phyloP scores from a whole-genome alignment of 192 early-diverging fungal genomes.

The Gorgonomyces haynaldii region DNA sequence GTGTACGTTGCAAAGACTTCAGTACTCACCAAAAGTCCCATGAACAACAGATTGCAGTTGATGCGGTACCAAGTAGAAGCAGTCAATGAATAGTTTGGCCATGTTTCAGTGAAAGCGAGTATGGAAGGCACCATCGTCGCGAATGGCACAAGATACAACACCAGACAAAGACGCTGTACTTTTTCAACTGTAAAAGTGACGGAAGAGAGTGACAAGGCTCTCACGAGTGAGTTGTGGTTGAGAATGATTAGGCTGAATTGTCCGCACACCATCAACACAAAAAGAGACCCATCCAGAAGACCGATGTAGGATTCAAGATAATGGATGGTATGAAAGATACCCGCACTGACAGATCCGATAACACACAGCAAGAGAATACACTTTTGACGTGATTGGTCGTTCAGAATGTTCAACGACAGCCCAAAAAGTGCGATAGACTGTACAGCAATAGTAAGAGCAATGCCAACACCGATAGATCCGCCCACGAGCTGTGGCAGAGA shows the following conservation, averaged over 20 bases:
- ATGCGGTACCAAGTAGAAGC: not conserved
- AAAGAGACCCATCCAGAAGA: no score
- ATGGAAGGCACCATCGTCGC: not conserved
- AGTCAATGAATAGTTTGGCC: not conserved
- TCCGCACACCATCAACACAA: not conserved
- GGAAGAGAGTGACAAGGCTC: not conserved
- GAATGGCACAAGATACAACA: constrained; percentile 5
- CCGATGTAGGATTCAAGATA: not conserved
- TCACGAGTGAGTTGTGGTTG: constrained; percentile 7
- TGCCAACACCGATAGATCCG: not conserved
- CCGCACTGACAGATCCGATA: not conserved
- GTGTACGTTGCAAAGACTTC: constrained; percentile 6
- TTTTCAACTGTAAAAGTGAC: not conserved
- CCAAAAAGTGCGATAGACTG: not conserved
- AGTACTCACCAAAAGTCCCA: constrained; percentile 1
- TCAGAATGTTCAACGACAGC: not conserved
- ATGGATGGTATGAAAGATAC: not conserved
- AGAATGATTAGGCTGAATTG: constrained; percentile 2
- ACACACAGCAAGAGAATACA: not conserved
- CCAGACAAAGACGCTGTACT: not conserved
- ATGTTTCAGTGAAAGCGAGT: not conserved
- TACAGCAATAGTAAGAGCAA: not conserved
- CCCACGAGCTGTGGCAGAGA: no score
- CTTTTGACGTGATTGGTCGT: constrained; percentile 2
- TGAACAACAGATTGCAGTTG: not conserved